Percentiles rank a stretch among this genome's conserved stretches.
Evolutionary conservation across 2,329 filamentous ascomycete genomes (phyloP).

Genomic region (Fusarium sp.): DNA sequence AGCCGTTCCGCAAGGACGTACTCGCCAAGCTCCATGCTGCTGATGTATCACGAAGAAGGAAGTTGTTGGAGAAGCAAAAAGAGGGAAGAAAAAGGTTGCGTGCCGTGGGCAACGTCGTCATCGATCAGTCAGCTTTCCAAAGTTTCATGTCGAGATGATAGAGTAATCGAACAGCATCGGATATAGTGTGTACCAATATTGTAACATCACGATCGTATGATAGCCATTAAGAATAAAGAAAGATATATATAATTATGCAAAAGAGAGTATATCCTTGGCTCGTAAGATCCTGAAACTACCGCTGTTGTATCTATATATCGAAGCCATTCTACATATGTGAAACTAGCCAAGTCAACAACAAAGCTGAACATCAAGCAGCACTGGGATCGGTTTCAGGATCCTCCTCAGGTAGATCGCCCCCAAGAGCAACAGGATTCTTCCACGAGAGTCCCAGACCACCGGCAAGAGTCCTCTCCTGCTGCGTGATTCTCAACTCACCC

Average conservation of each 20-base stretch:
- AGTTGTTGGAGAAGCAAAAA: conserved; percentile 96
- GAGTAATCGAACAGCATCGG: neutral
- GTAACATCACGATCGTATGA: conserved; percentile 28
- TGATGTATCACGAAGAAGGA: conserved; percentile 83
- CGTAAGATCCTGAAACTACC: neutral
- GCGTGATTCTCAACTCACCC: conserved; percentile 52
- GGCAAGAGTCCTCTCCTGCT: conserved; percentile 56
- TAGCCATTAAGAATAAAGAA: conserved; percentile 1
- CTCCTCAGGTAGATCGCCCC: conserved; percentile 53
- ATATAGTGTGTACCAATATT: conserved; percentile 30
- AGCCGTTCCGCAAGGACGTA: conserved; percentile 96
- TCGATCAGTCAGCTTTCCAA: conserved; percentile 95
- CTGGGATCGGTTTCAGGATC: conserved; percentile 11
- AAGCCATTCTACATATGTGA: neutral
- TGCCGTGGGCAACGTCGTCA: conserved; percentile 89
- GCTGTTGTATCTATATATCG: neutral
- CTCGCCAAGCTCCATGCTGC: conserved; percentile 91
- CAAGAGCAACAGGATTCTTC: conserved; percentile 52
- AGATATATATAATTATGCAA: neutral
- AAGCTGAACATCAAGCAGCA: neutral
- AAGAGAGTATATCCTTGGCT: conserved; percentile 19
- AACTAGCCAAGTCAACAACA: neutral
- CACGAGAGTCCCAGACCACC: conserved; percentile 54
- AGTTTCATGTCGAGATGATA: conserved; percentile 84
- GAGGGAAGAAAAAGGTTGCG: conserved; percentile 90